phyloP scores from a whole-genome alignment of 495 filamentous ascomycete genomes.

The Neurospora cerealis region DNA sequence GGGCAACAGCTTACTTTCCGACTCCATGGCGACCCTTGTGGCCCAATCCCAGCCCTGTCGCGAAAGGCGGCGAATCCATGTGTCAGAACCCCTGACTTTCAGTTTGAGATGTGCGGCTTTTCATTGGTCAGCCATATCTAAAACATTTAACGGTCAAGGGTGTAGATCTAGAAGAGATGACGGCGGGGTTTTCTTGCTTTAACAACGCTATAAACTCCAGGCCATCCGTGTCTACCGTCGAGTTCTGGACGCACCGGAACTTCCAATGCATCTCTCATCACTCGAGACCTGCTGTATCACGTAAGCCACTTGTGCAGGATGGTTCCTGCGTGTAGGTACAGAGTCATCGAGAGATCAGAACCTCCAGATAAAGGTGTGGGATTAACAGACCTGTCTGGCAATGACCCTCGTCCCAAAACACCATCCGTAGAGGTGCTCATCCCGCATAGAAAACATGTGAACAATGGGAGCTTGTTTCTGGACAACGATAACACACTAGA shows the following conservation, averaged over 20 bases:
- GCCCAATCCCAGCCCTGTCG: slow-evolving; percentile 5
- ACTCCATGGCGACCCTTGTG: not conserved
- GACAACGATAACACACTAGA: not conserved
- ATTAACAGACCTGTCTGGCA: not conserved
- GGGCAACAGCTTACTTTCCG: not conserved
- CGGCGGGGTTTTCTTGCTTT: not conserved
- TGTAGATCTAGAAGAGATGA: not conserved
- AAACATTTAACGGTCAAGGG: not conserved
- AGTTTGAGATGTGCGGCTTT: not conserved
- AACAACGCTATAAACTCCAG: not conserved
- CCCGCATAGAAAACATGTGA: not conserved
- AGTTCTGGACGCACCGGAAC: not conserved
- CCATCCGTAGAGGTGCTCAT: not conserved
- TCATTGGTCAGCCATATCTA: not conserved
- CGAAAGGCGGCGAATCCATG: slow-evolving; percentile 10
- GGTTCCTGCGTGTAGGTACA: not conserved
- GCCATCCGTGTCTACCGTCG: not conserved
- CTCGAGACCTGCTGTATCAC: not conserved
- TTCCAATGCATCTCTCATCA: not conserved
- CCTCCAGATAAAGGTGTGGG: not conserved
- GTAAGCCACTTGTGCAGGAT: not conserved
- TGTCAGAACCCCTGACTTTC: slow-evolving; percentile 12
- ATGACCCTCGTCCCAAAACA: not conserved
- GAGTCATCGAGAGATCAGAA: not conserved
- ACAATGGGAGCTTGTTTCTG: not conserved